Evolutionary conservation across 768 basidiomycete genomes (phyloP), one percentile per base, ranked within the genome.

Genomic region (Auricularia heimuer): DNA sequence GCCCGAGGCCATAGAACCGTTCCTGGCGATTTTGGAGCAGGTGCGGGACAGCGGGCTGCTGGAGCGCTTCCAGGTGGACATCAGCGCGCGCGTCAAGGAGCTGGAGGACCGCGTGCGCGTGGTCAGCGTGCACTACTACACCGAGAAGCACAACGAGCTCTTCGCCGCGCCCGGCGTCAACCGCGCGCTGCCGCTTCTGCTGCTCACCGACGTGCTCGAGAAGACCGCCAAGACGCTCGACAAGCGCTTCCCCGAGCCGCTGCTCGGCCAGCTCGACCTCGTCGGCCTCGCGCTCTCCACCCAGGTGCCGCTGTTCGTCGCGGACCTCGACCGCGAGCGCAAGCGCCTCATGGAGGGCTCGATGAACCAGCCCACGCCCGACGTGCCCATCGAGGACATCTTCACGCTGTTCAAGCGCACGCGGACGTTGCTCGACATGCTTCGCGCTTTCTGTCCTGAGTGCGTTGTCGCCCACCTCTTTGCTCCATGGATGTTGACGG

Each of bases 191-290:
- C 92, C 93, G 1, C 76, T 95, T 44, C 76, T 96, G 35, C 74
- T 90, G 35, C 85, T 96, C 83, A 92, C 91, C 3, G 88, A 90
- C 60, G 95, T 96, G 76, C 76, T 97, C 2, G 93, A 96, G 80
- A 96, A 93, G 73, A 77, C 81, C 44, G 85, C 90, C 18, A 94
- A 95, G 74, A 76, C 81, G 33, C 79, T 96, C 39, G 90, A 94
- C 74, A 93, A 94, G 74, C 84, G 88, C 65, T 99, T 96, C 76
- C 85, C 87, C 0, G 85, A 90, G 64, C 89, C 92, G 37, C 73
- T 98, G 24, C 79, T 94, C 37, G 89, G 89, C 18, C 81, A 83
- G 70, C 67, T 94, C 51, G 92, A 96, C 70, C 69, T 94, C 21
- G 89, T 92, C 2, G 85, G 89, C 2, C 75, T 93, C 51, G 81